Base-by-base conservation (phyloP, 2,329 filamentous ascomycete species). In the Parafenestella ontariensis region DNA sequence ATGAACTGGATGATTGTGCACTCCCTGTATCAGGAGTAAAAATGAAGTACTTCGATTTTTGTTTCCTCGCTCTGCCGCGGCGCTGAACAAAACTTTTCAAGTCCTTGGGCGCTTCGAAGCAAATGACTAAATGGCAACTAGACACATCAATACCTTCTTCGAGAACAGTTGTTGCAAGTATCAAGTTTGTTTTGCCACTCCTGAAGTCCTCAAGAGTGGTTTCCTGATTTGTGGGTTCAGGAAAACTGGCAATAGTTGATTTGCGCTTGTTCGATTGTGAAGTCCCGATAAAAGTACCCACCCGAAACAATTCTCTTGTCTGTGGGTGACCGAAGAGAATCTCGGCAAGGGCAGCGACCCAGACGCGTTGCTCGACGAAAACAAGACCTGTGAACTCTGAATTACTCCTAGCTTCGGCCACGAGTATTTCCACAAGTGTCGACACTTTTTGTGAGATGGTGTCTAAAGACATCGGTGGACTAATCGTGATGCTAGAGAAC, bases 71-170 rank as follows among this genome's bases (percentile, higher is more conserved):
- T 56, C 87, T 79, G 2, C 88, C 87, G 21, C 87, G 80, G 33
- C 87, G 78, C 66, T 90, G 87, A 2, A 90, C 78, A 62, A 87
- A 89, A 0, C 86, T 86, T 52, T 86, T 86, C 29, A 89, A 70
- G 56, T 86, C 88, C 24, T 79, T 78, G 0, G 87, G 87, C 23
- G 78, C 77, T 59, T 89, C 83, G 65, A 86, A 90, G 59, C 85
- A 88, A 11, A 89, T 78, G 1, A 90, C 87, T 20, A 87, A 64
- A 62, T 87, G 85, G 61, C 87, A 89, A 3, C 83, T 82, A n/a
- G 83, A 81, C 2, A 87, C 76, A 61, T 87, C 85, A 26, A 88
- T 83, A 0, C 85, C 85, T 71, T 87, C 85, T 69, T 87, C 84
- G 1, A 87, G 75, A 0, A 86, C 84, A 47, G 79, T 82, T 0